Conservation (phyloP, 2,329 filamentous ascomycete genomes). For the Penicillium sp. region DNA sequence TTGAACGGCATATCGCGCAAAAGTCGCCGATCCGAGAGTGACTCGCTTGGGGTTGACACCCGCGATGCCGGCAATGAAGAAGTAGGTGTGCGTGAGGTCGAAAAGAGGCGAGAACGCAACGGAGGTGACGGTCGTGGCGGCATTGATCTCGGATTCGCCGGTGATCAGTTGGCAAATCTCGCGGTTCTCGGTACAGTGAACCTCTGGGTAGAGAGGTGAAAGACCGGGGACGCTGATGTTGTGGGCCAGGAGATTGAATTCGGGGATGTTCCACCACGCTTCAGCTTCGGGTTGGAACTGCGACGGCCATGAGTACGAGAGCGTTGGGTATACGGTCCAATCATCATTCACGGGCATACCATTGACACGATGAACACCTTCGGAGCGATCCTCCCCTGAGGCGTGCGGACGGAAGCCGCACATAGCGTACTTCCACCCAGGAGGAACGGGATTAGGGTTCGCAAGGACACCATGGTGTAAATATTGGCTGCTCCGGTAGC, state of each 20-base stretch:
- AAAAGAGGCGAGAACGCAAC: conserved; percentile 62
- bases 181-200: conserved; percentile 61
- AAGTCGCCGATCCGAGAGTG: conserved; percentile 65
- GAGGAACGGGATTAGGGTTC: conserved; percentile 13
- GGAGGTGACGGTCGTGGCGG: conserved; percentile 64
- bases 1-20: conserved; percentile 69
- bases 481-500: not conserved
- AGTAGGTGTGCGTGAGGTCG: conserved; percentile 66
- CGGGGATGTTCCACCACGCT: conserved; percentile 58
- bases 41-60: conserved; percentile 69
- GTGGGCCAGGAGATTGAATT: conserved; percentile 57
- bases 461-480: conserved; percentile 12
- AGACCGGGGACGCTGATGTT: conserved; percentile 62
- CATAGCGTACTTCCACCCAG: conserved; percentile 13
- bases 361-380: conserved; percentile 46
- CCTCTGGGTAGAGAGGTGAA: conserved; percentile 63
- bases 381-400: conserved; percentile 29
- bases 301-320: not conserved
- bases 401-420: conserved; percentile 3
- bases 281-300: conserved; percentile 63
- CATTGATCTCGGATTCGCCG: conserved; percentile 72
- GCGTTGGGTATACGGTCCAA: not conserved
- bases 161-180: conserved; percentile 67
- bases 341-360: conserved; percentile 20
- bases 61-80: conserved; percentile 69